Conservation (phyloP, 768 basidiomycete genomes). For the Tricholoma bakamatsutake region DNA sequence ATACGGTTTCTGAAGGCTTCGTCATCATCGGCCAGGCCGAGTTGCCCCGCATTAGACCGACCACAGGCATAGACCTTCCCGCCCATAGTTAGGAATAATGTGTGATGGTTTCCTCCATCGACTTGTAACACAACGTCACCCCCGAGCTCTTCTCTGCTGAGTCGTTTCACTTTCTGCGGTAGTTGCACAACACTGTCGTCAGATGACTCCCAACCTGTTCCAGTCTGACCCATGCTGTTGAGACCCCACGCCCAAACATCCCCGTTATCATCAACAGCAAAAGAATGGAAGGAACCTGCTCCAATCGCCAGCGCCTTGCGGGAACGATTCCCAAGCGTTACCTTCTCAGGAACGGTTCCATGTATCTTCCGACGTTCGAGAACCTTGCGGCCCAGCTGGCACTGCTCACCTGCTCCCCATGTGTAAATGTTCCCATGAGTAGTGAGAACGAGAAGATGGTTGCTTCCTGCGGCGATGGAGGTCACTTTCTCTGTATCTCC, state of each 20-base stretch:
- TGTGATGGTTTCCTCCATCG: constrained; percentile 81
- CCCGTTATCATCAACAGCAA: constrained; percentile 81
- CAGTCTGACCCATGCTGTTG: constrained; percentile 84
- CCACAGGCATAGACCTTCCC: constrained; percentile 88
- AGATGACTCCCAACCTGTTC: constrained; percentile 44
- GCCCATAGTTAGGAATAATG: constrained; percentile 77
- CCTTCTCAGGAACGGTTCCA: constrained; percentile 83
- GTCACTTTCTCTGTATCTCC: constrained; percentile 68
- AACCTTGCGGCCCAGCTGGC: constrained; percentile 87
- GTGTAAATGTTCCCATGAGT: constrained; percentile 83
- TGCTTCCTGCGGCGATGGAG: constrained; percentile 74
- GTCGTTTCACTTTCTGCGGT: constrained; percentile 57
- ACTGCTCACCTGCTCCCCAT: constrained; percentile 88
- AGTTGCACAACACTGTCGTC: constrained; percentile 51
- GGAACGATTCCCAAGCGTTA: constrained; percentile 64
- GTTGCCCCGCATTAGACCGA: constrained; percentile 76
- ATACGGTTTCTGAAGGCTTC: constrained; percentile 51
- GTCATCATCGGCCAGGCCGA: constrained; percentile 73
- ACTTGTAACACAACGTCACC: constrained; percentile 68
- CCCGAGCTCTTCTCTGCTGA: constrained; percentile 55
- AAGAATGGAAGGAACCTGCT: constrained; percentile 82
- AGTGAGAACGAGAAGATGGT: constrained; percentile 87
- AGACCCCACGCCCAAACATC: constrained; percentile 95
- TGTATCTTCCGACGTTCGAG: constrained; percentile 84
- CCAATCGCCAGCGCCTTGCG: constrained; percentile 63